Evolutionary conservation across 2,329 filamentous ascomycete genomes (phyloP).

Genomic region (Trichoderma sp.): DNA sequence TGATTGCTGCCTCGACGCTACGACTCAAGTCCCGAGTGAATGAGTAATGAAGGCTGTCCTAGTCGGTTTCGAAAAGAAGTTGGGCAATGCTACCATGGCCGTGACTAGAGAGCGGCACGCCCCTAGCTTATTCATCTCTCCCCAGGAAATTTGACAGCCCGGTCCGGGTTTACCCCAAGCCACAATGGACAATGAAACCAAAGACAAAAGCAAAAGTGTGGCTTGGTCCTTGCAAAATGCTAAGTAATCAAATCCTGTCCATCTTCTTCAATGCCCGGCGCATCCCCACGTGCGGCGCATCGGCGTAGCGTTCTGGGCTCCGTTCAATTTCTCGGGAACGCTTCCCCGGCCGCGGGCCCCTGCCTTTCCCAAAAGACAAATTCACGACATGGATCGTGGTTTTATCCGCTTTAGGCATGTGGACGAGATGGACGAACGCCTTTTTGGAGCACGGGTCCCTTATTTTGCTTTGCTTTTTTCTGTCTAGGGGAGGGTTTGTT

Average conservation of each 20-base stretch:
- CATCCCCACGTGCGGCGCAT: neutral
- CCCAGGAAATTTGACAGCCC: neutral
- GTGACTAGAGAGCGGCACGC: neutral
- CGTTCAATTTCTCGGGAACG: constrained; percentile 10
- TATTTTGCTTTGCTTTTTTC: neutral
- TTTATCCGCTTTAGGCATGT: neutral
- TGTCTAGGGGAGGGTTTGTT: neutral
- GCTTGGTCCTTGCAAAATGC: neutral
- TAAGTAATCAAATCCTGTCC: neutral
- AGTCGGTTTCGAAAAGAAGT: neutral
- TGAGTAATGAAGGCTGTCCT: neutral
- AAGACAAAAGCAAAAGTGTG: neutral
- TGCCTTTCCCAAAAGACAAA: neutral
- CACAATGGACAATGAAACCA: constrained; percentile 4
- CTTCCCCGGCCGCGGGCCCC: constrained; percentile 7
- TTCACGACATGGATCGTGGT: constrained; percentile 7
- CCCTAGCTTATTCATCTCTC: constrained; percentile 2
- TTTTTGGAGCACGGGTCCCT: neutral
- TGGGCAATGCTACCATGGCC: neutral
- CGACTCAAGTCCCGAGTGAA: neutral
- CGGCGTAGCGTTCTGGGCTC: neutral
- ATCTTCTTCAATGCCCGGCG: neutral
- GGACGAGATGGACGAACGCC: neutral
- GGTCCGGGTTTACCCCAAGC: neutral
- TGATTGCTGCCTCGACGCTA: neutral